phyloP scores from a whole-genome alignment of 73 alveolate species.

The Tetrahymena thermophila region DNA sequence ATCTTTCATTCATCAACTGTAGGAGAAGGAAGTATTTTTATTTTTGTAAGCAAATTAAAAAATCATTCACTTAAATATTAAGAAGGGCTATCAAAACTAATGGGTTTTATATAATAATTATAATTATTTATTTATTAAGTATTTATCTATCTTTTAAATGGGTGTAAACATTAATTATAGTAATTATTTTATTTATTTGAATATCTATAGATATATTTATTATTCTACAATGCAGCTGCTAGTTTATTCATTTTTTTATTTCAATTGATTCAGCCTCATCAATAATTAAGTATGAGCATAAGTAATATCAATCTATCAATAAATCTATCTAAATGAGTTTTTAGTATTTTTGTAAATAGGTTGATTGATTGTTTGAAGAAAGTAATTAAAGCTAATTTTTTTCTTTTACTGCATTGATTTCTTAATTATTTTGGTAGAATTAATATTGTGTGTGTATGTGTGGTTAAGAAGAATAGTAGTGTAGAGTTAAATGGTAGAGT shows the following conservation, averaged over 20 bases:
- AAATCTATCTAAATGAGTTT: no score
- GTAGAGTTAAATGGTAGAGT: not conserved
- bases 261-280: no score
- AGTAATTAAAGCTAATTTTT: not conserved
- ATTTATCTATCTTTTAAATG: not conserved
- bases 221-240: not conserved
- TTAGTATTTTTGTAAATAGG: no score
- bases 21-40: not conserved
- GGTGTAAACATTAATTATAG: not conserved
- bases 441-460: not conserved
- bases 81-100: not conserved
- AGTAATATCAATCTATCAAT: not conserved
- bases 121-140: not conserved
- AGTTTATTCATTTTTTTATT: not conserved
- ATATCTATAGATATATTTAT: not conserved
- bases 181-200: no score
- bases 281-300: not conserved
- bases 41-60: not conserved
- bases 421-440: not conserved
- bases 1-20: no score
- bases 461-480: not conserved
- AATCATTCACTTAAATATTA: not conserved
- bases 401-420: not conserved
- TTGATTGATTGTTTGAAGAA: not conserved
- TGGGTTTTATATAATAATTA: no score